Evolutionary conservation across 2,329 filamentous ascomycete genomes (phyloP), one percentile per base, ranked within the genome.

Genomic region (Aspergillus spinulosporus): DNA sequence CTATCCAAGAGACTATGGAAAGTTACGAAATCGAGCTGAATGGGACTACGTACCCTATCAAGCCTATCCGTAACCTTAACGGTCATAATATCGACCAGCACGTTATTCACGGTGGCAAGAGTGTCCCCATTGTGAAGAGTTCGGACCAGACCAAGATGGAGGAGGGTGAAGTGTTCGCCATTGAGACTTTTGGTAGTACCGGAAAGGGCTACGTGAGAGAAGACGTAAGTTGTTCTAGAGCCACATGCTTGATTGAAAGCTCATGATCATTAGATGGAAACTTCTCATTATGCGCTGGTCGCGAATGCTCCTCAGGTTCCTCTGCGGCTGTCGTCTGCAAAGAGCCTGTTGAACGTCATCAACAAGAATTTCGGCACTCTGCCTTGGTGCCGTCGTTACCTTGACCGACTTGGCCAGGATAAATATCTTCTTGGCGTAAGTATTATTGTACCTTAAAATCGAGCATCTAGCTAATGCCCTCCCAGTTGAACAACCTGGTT

Each of bases 351-450:
- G 64, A 94, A 84, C 67, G 88, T 91, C 32, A 97, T 97, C 74
- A 94, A 90, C 77, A 96, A 96, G 82, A 96, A 96, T 76, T 97
- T 97, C 73, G 90, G 91, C 63, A 96, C 92, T 1, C 76, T 97
- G 64, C 92, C 92, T 1, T 97, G 92, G 75, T 96, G 91, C 74
- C 83, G 92, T 61, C 86, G 92, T 64, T 97, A 96, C 72, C 80
- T 97, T 58, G 92, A 97, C 76, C 88, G 92, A 53, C 76, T 97
- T n/a, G 92, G 93, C 28, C 90, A 95, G 73, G 91, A 97, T 59
- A 96, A 96, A 75, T 97, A 97, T 71, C 83, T 96, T 37, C 81
- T 96, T 5, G 92, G 92, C 45, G 89, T 93, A 79, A 74, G 86
- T 75, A 29, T 15, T 44, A 1, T 21, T 6, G 15, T 5, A 26